Evolutionary conservation across 2,329 filamentous ascomycete species (phyloP), one percentile per base, ranked within the genome.

Genomic region (Pseudogymnoascus sp.): DNA sequence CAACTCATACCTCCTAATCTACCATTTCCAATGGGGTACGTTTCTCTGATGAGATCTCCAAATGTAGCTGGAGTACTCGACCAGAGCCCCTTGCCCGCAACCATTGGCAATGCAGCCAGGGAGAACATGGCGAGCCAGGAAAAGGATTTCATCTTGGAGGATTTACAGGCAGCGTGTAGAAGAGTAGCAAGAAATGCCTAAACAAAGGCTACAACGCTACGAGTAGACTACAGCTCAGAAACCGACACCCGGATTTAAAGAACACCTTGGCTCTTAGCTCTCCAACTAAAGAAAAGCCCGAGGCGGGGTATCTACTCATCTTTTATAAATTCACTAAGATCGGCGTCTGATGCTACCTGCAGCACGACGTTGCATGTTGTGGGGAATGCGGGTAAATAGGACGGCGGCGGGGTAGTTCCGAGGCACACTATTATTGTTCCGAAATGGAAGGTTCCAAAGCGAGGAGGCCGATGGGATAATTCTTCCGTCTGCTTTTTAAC

Each of bases 1-100:
- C 9, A 19, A 23, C 12, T 62, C 69, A 33, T 64, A 78, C 77
- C 75, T 64, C 75, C 78, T 16, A 81, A 69, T 52, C 73, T 75
- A 1, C 79, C 79, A 70, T 82, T 82, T 11, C 80, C 80, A n/a
- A 81, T 65, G 0, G 77, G 76, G 66, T 79, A 81, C 1, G 71
- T 72, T 2, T 74, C 69, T 65, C 72, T 74, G n/a, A 77, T 68
- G 6, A 73, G 58, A 35, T 72, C 67, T 12, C 55, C 41, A 30
- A 66, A 63, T 6, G 64, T 66, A 22, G 64, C 41, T 28, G 60
- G 60, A 23, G 60, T 22, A 23, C 42, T 58, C 33, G 60, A 62
- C 60, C 60, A 62, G 30, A 62, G 35, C 5, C 41, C 45, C 36
- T 49, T 49, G 42, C 22, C 42, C 42, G 22, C 42, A 49, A 49